Evolutionary conservation across 495 filamentous ascomycete species (phyloP).

Genomic region (Lindgomyces ingoldianus): DNA sequence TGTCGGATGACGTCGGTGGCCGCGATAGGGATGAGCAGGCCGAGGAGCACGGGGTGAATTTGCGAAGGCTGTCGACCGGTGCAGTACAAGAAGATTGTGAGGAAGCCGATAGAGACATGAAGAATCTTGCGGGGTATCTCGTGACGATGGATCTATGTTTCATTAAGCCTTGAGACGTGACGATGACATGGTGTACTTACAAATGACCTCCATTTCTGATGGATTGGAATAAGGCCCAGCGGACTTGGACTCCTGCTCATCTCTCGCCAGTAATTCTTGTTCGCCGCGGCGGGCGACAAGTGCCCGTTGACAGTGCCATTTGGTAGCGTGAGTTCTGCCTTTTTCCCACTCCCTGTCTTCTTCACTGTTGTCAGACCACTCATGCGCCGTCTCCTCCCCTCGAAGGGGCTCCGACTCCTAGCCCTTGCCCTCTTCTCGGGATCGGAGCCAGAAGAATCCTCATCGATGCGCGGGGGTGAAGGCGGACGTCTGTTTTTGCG

Average conservation of each 20-base stretch:
- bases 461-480: constrained; percentile 38
- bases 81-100: constrained; percentile 80
- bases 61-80: constrained; percentile 68
- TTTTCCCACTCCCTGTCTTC: constrained; percentile 20
- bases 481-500: constrained; percentile 32
- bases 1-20: constrained; percentile 80
- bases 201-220: constrained; percentile 69
- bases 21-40: constrained; percentile 84
- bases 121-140: constrained; percentile 75
- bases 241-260: constrained; percentile 87
- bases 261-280: constrained; percentile 67
- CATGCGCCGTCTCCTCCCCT: constrained; percentile 37
- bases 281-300: constrained; percentile 62
- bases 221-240: constrained; percentile 92
- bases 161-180: not conserved
- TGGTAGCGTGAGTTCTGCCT: constrained; percentile 23
- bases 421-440: constrained; percentile 42
- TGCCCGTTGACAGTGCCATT: constrained; percentile 62
- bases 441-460: constrained; percentile 37
- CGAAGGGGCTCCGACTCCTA: constrained; percentile 40
- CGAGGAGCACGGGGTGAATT: constrained; percentile 81
- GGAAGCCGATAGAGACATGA: constrained; percentile 94
- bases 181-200: constrained; percentile 45
- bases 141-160: constrained; percentile 63
- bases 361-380: constrained; percentile 35